Evolutionary conservation across 495 filamentous ascomycete species (phyloP).

Genomic region (Penicillium chermesinum): DNA sequence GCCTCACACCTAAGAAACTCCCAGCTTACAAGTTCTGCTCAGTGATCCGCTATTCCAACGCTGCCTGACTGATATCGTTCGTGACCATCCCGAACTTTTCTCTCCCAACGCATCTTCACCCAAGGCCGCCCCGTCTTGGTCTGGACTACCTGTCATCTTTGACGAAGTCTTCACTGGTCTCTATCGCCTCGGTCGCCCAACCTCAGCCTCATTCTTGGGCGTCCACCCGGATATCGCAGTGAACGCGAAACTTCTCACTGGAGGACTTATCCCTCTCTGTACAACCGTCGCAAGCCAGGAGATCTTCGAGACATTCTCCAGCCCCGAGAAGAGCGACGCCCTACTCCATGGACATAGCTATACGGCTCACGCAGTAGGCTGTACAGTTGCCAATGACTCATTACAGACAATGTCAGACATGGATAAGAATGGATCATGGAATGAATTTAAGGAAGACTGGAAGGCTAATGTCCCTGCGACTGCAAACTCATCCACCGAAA

Average conservation of each 20-base stretch:
- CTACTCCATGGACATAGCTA: slow-evolving; percentile 78
- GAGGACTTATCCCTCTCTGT: slow-evolving; percentile 69
- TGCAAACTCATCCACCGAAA: slow-evolving; percentile 5
- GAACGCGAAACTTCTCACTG: slow-evolving; percentile 74
- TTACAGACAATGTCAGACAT: slow-evolving; percentile 51
- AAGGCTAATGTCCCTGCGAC: slow-evolving; percentile 3
- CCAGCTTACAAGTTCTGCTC: slow-evolving; percentile 11
- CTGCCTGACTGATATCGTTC: slow-evolving; percentile 57
- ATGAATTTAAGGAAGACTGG: slow-evolving; percentile 42
- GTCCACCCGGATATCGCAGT: slow-evolving; percentile 64
- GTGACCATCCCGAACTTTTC: slow-evolving; percentile 50
- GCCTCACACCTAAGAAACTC: neutral
- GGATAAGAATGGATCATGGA: slow-evolving; percentile 49
- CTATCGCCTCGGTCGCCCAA: slow-evolving; percentile 66
- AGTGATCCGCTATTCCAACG: slow-evolving; percentile 76
- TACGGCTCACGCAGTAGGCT: slow-evolving; percentile 73
- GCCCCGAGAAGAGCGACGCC: slow-evolving; percentile 63
- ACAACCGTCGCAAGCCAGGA: slow-evolving; percentile 63
- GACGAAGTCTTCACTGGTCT: slow-evolving; percentile 82
- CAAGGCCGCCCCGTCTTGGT: slow-evolving; percentile 44
- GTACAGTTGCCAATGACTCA: slow-evolving; percentile 60
- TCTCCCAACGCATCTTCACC: slow-evolving; percentile 1
- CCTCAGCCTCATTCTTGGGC: slow-evolving; percentile 60
- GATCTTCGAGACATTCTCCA: slow-evolving; percentile 65
- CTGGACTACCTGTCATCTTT: slow-evolving; percentile 66